A percentile compares a stretch with the other conserved stretches of the same genome.
Evolutionary conservation across 108 stramenopile species (phyloP).

Genomic region (Mayamaea pseudoterrestris): DNA sequence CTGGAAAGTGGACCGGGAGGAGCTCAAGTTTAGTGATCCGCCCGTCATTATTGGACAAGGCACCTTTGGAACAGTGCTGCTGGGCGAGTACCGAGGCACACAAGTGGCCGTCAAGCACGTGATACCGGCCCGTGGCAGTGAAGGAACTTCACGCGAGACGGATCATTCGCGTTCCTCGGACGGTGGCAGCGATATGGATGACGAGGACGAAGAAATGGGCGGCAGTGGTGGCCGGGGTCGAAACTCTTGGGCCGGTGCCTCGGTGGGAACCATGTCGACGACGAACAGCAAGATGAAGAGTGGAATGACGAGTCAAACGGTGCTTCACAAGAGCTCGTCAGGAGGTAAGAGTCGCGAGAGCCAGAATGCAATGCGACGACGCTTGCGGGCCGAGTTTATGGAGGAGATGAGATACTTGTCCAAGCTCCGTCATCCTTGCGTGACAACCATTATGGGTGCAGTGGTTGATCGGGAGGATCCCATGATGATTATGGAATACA

Average conservation of each 20-base stretch:
- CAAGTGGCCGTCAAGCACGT: conserved; percentile 27
- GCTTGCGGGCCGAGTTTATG: conserved; percentile 31
- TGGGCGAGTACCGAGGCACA: conserved; percentile 23
- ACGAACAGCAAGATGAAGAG: not conserved
- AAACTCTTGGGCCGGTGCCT: not conserved
- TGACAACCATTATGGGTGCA: conserved; percentile 48
- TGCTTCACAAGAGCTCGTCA: too few species aligned
- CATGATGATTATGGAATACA: conserved; percentile 59
- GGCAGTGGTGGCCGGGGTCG: not conserved
- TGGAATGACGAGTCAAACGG: not conserved
- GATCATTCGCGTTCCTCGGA: not conserved
- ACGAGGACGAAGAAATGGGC: not conserved
- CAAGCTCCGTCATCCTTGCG: conserved; percentile 52
- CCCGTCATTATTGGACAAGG: conserved; percentile 20
- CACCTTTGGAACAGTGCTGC: conserved; percentile 19
- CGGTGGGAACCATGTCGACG: not conserved
- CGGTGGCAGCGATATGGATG: not conserved
- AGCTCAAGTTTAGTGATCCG: conserved; percentile 31
- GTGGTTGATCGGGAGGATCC: conserved; percentile 26
- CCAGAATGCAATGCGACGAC: conserved; percentile 7
- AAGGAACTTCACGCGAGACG: too few species aligned
- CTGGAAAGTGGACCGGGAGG: conserved; percentile 25
- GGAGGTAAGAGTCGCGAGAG: not conserved
- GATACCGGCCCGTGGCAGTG: conserved; percentile 7
- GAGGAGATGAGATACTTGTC: conserved; percentile 47